Conservation (phyloP, 208 protist genomes). For the Trypanosoma mega region DNA sequence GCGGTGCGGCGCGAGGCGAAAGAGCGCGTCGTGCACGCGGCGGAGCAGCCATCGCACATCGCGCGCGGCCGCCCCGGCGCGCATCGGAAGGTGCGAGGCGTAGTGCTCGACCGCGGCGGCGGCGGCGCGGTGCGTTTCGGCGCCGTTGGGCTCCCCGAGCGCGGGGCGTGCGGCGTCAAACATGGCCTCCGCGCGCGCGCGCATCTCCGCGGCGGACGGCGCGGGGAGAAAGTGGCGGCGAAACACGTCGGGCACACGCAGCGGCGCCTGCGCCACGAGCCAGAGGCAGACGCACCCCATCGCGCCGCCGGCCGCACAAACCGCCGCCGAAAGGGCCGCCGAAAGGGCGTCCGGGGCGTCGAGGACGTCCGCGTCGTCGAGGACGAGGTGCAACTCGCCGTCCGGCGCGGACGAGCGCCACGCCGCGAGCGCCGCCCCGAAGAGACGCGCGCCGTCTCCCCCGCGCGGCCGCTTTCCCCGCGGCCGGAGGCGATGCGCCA, state of each 20-base stretch:
- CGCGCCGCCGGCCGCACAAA: too few relatives aligned
- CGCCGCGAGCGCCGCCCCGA: too few relatives aligned
- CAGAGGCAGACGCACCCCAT: slow-evolving; percentile 67
- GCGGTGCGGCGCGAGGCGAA: slow-evolving; percentile 30
- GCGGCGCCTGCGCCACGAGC: slow-evolving; percentile 70
- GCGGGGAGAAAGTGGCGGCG: slow-evolving; percentile 71
- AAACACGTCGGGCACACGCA: slow-evolving; percentile 67
- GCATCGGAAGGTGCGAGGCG: slow-evolving; percentile 73
- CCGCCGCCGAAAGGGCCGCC: slow-evolving; percentile 12
- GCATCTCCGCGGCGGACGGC: slow-evolving; percentile 34
- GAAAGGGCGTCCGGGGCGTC: slow-evolving; percentile 39
- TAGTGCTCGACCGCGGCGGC: slow-evolving; percentile 59
- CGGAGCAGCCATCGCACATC: slow-evolving; percentile 62
- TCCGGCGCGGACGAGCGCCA: slow-evolving; percentile 6
- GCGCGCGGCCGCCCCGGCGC: slow-evolving; percentile 51
- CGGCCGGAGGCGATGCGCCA: slow-evolving; percentile 21
- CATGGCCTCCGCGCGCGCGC: slow-evolving; percentile 25
- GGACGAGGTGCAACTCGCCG: slow-evolving; percentile 68
- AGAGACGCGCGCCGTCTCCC: too few relatives aligned
- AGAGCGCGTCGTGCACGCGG: slow-evolving; percentile 62
- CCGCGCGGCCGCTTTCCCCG: not conserved
- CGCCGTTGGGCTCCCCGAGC: slow-evolving; percentile 20
- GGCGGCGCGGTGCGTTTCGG: slow-evolving; percentile 13
- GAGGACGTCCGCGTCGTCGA: slow-evolving; percentile 79
- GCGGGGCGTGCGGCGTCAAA: not conserved